A percentile compares a stretch with the other conserved stretches of the same genome.
phyloP scores from a whole-genome alignment of 2,329 filamentous ascomycete genomes.

The Coleophoma crateriformis region DNA sequence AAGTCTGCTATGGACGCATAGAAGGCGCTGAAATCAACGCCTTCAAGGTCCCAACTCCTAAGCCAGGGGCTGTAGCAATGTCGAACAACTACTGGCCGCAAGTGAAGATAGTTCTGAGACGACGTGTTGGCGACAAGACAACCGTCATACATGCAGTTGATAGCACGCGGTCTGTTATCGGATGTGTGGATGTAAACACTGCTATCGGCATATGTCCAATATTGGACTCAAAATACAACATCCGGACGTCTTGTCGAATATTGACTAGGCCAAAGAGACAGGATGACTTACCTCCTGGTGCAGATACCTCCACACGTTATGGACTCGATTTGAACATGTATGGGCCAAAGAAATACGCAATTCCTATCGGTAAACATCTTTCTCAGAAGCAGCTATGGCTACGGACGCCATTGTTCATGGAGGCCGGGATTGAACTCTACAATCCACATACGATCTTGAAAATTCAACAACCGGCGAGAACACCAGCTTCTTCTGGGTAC shows the following conservation, averaged over 20 bases:
- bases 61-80: constrained; percentile 53
- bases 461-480: constrained; percentile 16
- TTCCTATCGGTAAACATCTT: constrained; percentile 62
- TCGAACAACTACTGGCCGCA: constrained; percentile 60
- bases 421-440: constrained; percentile 63
- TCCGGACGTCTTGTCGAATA: constrained; percentile 71
- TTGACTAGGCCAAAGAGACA: constrained; percentile 56
- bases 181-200: constrained; percentile 63
- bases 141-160: constrained; percentile 70
- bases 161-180: constrained; percentile 65
- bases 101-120: constrained; percentile 66
- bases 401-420: constrained; percentile 57
- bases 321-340: constrained; percentile 73
- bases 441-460: constrained; percentile 60
- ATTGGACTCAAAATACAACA: constrained; percentile 59
- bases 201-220: constrained; percentile 65
- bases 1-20: constrained; percentile 78
- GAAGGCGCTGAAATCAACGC: constrained; percentile 63
- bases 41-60: constrained; percentile 62
- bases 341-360: constrained; percentile 62
- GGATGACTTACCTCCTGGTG: constrained; percentile 56
- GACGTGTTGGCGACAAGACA: constrained; percentile 47
- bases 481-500: constrained; percentile 31
- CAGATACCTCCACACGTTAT: constrained; percentile 54
- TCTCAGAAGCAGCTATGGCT: constrained; percentile 63